These are phyloP conservation scores for Chaetomium sp. DNA, from an alignment of 2,329 filamentous ascomycete species.

Conservation along the genomic window DNA sequence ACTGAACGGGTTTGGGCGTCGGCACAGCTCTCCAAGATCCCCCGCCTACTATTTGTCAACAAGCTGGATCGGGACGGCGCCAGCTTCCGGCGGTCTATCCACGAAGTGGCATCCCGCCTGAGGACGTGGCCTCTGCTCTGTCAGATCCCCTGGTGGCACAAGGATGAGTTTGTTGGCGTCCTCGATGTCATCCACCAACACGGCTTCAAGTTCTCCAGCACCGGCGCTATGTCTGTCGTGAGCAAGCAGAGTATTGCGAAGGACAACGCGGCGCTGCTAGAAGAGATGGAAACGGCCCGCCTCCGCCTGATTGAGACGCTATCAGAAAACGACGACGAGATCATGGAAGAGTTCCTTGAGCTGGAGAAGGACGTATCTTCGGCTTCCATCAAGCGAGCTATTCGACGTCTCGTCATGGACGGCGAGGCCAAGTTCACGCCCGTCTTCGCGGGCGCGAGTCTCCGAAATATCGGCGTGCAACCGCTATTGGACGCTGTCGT, in stretches of 20 bases:
- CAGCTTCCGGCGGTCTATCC: constrained; percentile 79
- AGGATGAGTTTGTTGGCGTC: constrained; percentile 77
- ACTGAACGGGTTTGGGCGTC: constrained; percentile 96
- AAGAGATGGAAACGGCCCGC: constrained; percentile 75
- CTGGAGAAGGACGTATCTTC: constrained; percentile 72
- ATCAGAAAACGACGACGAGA: constrained; percentile 82
- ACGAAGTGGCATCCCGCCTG: constrained; percentile 79
- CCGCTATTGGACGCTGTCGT: constrained; percentile 86
- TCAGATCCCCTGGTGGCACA: constrained; percentile 93
- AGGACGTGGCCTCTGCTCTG: constrained; percentile 87
- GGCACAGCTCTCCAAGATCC: constrained; percentile 82
- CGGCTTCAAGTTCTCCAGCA: constrained; percentile 69
- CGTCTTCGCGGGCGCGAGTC: constrained; percentile 88
- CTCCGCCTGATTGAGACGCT: constrained; percentile 78
- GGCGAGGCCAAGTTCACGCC: constrained; percentile 76
- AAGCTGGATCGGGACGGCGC: constrained; percentile 84
- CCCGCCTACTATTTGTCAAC: constrained; percentile 79
- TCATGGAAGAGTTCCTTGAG: constrained; percentile 84
- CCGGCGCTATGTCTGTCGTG: constrained; percentile 42
- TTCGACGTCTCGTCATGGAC: constrained; percentile 70
- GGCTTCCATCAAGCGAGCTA: constrained; percentile 67
- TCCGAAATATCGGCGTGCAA: constrained; percentile 91
- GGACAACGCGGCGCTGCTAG: constrained; percentile 57
- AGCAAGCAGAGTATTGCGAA: constrained; percentile 46
- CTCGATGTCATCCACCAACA: constrained; percentile 79